Conservation (phyloP, 225 moss, liverwort and hornwort species). For the Ulota crispa region DNA sequence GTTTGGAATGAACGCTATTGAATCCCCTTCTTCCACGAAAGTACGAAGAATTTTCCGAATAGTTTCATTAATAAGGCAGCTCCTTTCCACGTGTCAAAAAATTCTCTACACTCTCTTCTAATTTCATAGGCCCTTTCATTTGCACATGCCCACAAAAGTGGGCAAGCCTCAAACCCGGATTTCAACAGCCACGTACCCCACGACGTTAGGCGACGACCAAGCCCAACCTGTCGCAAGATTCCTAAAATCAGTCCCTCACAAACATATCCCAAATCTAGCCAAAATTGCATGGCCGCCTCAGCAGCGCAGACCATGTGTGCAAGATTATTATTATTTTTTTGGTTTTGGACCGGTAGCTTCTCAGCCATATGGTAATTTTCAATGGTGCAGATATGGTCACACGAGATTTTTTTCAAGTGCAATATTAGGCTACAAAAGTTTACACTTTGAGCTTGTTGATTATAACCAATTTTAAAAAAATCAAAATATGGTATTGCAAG, state of each 20-base stretch:
- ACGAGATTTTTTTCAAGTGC: too few species aligned
- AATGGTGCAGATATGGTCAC: too few species aligned
- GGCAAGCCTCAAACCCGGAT: background rate
- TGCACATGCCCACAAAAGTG: background rate
- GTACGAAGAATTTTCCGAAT: background rate
- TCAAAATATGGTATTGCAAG: too few species aligned
- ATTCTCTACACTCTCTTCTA: background rate
- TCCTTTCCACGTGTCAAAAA: background rate
- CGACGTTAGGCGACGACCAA: background rate
- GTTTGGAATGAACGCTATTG: background rate
- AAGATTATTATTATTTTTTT: too few species aligned
- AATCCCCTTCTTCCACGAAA: background rate
- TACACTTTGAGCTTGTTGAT: too few species aligned
- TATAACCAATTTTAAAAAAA: too few species aligned
- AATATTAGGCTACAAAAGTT: too few species aligned
- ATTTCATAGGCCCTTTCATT: background rate
- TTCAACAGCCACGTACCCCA: background rate
- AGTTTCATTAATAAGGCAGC: background rate
- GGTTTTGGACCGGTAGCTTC: too few species aligned
- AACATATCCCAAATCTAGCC: background rate
- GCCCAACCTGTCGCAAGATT: background rate
- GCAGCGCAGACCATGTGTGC: too few species aligned
- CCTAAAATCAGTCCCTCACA: rapidly evolving
- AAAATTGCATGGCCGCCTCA: too few species aligned
- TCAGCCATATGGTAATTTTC: too few species aligned